Conservation (phyloP, 1,139 yeast species). For the Pichia inconspicua region DNA sequence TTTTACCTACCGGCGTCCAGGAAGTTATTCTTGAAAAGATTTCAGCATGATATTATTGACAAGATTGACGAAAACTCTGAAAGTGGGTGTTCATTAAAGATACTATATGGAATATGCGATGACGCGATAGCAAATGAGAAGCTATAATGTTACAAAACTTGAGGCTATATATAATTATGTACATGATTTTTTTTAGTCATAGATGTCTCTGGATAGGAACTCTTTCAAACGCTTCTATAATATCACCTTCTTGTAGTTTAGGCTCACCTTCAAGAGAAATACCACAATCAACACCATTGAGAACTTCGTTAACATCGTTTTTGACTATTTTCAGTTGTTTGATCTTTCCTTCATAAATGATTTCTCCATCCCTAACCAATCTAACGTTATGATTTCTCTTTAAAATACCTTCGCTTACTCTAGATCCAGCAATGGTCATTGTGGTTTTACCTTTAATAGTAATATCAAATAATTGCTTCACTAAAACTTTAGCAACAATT, state of each 20-base stretch:
- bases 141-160: not conserved
- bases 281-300: conserved; percentile 90
- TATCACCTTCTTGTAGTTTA: conserved; percentile 55
- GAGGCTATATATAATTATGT: not conserved
- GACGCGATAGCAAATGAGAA: not conserved
- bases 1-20: conserved; percentile 21
- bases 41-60: not conserved
- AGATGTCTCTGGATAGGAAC: conserved; percentile 60
- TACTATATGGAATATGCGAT: not conserved
- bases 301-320: conserved; percentile 70
- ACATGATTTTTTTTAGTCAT: conserved; percentile 28
- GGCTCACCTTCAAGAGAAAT: conserved; percentile 66
- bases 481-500: conserved; percentile 58
- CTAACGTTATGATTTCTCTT: conserved; percentile 54
- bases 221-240: conserved; percentile 67
- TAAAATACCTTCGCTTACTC: conserved; percentile 64
- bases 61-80: not conserved
- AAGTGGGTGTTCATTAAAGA: not conserved
- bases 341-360: conserved; percentile 60
- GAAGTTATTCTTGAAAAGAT: conserved; percentile 1
- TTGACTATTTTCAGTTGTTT: conserved; percentile 75
- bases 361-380: conserved; percentile 46
- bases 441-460: conserved; percentile 42
- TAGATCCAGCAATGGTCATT: conserved; percentile 78
- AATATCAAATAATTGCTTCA: conserved; percentile 68